phyloP scores from a whole-genome alignment of 371 early-diverging fungal genomes.

The Apophysomyces sp. region DNA sequence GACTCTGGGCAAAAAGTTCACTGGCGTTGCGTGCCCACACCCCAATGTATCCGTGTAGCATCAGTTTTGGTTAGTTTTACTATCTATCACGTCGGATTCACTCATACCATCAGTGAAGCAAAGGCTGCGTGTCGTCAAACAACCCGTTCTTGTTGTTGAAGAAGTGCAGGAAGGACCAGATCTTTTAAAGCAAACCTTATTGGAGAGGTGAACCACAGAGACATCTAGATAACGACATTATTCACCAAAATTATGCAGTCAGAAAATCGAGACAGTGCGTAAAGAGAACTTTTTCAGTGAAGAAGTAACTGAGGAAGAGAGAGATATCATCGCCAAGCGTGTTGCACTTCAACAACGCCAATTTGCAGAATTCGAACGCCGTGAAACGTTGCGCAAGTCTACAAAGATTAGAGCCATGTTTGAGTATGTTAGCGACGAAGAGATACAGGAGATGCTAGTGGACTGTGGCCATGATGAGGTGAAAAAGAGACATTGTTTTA shows the following conservation, averaged over 20 bases:
- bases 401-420: constrained; percentile 69
- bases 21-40: constrained; percentile 1
- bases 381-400: constrained; percentile 71
- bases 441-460: constrained; percentile 75
- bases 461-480: constrained; percentile 80
- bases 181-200: neutral
- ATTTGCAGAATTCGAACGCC: constrained; percentile 76
- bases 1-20: neutral
- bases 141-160: neutral
- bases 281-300: constrained; percentile 83
- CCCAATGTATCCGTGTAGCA: neutral
- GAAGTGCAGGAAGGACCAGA: neutral
- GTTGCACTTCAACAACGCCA: constrained; percentile 84
- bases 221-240: neutral
- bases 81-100: neutral
- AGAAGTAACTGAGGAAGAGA: constrained; percentile 82
- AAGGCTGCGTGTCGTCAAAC: constrained; percentile 2
- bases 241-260: constrained; percentile 37
- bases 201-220: neutral
- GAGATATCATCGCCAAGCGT: constrained; percentile 80
- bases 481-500: neutral
- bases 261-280: constrained; percentile 76
- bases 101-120: neutral
- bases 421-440: constrained; percentile 74
- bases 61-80: neutral